Percentiles rank a stretch among this genome's conserved stretches.
Evolutionary conservation across 768 basidiomycete genomes (phyloP).

Genomic region (Kwoniella dendrophila): DNA sequence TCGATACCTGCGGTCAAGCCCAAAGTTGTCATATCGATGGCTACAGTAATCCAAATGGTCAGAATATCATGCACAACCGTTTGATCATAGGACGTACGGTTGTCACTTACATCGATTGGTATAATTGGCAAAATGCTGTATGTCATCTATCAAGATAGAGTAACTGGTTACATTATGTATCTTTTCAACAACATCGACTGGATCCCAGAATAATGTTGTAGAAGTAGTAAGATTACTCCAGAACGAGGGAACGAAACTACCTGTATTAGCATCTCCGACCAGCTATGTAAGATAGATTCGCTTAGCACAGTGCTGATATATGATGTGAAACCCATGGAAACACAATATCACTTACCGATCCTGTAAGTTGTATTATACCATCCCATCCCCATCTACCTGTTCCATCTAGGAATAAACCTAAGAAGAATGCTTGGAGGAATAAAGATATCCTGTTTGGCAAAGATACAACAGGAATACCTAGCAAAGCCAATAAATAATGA

Average conservation of each 20-base stretch:
- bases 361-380: constrained; percentile 36
- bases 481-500: constrained; percentile 42
- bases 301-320: no score
- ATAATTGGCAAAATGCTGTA: constrained; percentile 25
- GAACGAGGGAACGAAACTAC: constrained; percentile 27
- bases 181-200: not conserved
- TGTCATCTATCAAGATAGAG: constrained; percentile 41
- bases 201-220: constrained; percentile 8
- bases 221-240: constrained; percentile 22
- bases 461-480: constrained; percentile 39
- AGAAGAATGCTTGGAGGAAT: constrained; percentile 39
- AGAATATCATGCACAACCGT: not conserved
- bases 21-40: constrained; percentile 13
- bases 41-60: constrained; percentile 1
- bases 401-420: constrained; percentile 49
- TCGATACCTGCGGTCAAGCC: constrained; percentile 17
- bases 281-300: constrained; percentile 6
- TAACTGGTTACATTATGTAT: constrained; percentile 28
- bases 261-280: constrained; percentile 15
- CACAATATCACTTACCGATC: constrained; percentile 26
- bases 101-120: constrained; percentile 22
- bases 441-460: constrained; percentile 41
- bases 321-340: no score
- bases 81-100: not conserved
- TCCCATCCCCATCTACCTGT: constrained; percentile 50